These are phyloP conservation scores for Fremontodendron californicum DNA, from an alignment of 345 rosid genomes.

Conservation along the genomic window DNA sequence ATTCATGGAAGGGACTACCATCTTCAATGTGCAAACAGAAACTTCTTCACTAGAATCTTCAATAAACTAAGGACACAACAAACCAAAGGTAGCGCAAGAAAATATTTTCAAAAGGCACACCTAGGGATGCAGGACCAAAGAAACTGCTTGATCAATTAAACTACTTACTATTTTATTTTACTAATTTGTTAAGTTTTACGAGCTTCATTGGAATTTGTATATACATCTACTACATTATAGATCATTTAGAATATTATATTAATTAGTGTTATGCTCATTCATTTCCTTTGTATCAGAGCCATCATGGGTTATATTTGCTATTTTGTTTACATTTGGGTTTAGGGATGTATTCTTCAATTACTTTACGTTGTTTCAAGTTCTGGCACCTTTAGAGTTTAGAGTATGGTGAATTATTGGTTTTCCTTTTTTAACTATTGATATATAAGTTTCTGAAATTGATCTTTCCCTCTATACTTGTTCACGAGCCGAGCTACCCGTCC, in stretches of 20 bases:
- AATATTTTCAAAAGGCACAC: not conserved
- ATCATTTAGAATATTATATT: not conserved
- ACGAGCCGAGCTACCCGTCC: no score
- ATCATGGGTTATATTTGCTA: not conserved
- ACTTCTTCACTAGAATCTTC: not conserved
- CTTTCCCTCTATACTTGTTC: no score
- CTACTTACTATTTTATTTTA: no score
- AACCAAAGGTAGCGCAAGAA: not conserved
- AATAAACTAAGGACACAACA: not conserved
- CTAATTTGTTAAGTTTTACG: not conserved
- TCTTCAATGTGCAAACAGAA: not conserved
- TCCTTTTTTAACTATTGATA: not conserved
- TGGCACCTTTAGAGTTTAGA: not conserved
- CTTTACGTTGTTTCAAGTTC: not conserved
- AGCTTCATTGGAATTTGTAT: not conserved
- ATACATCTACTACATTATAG: not conserved
- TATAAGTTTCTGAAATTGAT: not conserved
- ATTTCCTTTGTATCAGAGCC: not conserved
- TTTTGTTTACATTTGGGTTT: not conserved
- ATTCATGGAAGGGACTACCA: not conserved
- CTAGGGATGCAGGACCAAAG: not conserved
- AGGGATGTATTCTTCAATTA: not conserved
- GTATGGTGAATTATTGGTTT: no score
- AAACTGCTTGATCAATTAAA: not conserved
- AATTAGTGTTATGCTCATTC: not conserved